Base-by-base conservation (phyloP, 202 grass and related monocot species). In the Panicum virgatum region DNA sequence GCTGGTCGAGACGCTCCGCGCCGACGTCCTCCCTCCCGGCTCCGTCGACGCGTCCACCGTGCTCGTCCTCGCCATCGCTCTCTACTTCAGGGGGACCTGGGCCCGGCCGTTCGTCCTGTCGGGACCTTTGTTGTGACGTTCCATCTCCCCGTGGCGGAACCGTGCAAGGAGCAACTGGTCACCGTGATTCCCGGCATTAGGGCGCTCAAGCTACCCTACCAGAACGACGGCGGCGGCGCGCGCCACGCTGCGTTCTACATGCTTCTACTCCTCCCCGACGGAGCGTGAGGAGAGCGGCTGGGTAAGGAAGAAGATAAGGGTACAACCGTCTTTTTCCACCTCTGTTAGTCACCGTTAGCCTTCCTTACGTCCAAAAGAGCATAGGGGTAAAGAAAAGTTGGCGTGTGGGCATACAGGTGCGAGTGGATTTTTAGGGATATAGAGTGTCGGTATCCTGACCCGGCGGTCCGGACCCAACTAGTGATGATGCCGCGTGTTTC, bases 11-110 rank as follows among this genome's bases (percentile, higher is more conserved):
- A 12, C 0, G 57, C 74, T 77, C 9, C 1, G 5, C 62, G 23
- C 12, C 25, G 46, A 79, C 12, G 23, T 93, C 12, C 81, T 93
- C 46, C 73, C 70, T 66, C 23, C 36, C 1, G 38, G 29, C 36
- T 75, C 81, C 27, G 12, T 88, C 22, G 5, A 19, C 23, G 3
- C 20, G 0, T 36, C 26, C 70, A 87, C 83, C 22, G 60, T 75
- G 56, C 26, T 90, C n/a, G 60, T 90, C 61, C 69, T 93, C 47
- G 77, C 84, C n/a, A 93, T 90, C 60, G 87, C 87, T 9, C 51
- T 90, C 32, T 83, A 90, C 77, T 88, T 90, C 80, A 88, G 87
- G 19, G 87, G 81, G 7, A 4, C 42, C 16, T 93, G 87, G 87
- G 7, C 45, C 4, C 77, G 52, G 51, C 86, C 65, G 16, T 90